phyloP scores from a whole-genome alignment of 305 asterid species.

The Rubia peregrina region DNA sequence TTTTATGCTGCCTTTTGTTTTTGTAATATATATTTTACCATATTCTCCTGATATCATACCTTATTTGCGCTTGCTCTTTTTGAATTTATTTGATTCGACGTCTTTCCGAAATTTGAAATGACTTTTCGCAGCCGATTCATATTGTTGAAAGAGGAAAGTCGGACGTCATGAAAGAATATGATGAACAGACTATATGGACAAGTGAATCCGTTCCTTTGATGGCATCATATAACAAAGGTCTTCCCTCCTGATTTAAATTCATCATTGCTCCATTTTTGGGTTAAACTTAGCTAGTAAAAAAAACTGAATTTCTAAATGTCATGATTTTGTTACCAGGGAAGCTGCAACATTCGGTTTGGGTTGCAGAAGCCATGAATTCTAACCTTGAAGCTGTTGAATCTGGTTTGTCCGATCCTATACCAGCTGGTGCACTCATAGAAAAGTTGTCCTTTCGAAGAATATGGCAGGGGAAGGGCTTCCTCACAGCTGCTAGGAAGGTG shows the following conservation, averaged over 20 bases:
- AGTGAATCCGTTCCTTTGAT: conserved; percentile 68
- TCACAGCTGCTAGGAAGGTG: conserved; percentile 88
- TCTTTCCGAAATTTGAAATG: background rate
- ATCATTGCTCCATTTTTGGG: conserved; percentile 17
- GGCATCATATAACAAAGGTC: conserved; percentile 86
- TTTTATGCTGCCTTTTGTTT: conserved; percentile 14
- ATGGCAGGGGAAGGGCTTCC: conserved; percentile 96
- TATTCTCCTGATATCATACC: background rate
- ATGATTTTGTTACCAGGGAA: conserved; percentile 45
- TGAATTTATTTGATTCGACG: background rate
- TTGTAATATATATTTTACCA: background rate
- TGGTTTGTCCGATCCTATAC: conserved; percentile 36
- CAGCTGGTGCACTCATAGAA: conserved; percentile 44
- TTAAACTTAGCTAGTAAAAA: background rate
- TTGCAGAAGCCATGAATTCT: conserved; percentile 52
- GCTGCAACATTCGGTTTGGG: conserved; percentile 92
- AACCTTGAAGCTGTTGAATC: conserved; percentile 35
- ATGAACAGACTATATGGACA: conserved; percentile 90
- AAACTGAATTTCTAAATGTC: background rate
- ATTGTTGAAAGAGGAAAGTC: conserved; percentile 82
- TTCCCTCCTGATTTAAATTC: conserved; percentile 6
- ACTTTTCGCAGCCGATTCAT: conserved; percentile 47
- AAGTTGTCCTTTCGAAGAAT: conserved; percentile 68
- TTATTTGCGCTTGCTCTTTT: background rate
- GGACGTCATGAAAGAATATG: conserved; percentile 68